Conservation (phyloP, 2,329 filamentous ascomycete genomes). For the Dactylella cylindrospora region DNA sequence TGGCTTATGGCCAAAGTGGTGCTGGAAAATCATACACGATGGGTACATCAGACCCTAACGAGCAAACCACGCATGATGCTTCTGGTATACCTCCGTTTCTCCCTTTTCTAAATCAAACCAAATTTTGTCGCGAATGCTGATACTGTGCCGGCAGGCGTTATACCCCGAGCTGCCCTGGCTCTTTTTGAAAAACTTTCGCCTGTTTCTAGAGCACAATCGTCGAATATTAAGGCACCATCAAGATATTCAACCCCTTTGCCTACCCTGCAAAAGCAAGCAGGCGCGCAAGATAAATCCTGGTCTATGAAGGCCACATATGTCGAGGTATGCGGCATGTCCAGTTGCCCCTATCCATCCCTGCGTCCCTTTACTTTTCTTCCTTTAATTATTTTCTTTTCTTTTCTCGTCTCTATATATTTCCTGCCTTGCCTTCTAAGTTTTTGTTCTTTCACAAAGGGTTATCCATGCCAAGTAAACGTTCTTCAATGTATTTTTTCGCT, state of each 20-base stretch:
- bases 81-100: slow-evolving; percentile 24
- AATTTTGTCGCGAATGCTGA: neutral
- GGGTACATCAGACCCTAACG: slow-evolving; percentile 84
- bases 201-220: slow-evolving; percentile 58
- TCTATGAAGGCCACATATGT: slow-evolving; percentile 91
- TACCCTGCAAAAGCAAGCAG: slow-evolving; percentile 53
- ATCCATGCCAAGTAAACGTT: no score
- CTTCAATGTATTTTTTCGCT: no score
- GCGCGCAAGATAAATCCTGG: slow-evolving; percentile 71
- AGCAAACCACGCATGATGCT: slow-evolving; percentile 59
- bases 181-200: slow-evolving; percentile 77
- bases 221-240: slow-evolving; percentile 78
- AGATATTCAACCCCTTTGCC: slow-evolving; percentile 70
- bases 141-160: slow-evolving; percentile 69
- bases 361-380: neutral
- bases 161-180: slow-evolving; percentile 81
- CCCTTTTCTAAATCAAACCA: neutral
- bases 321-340: slow-evolving; percentile 55
- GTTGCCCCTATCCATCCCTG: slow-evolving; percentile 40
- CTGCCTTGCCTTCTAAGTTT: no score
- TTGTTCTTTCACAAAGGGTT: no score
- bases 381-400: neutral
- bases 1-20: slow-evolving; percentile 96
- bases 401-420: neutral
- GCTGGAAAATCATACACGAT: slow-evolving; percentile 98